A percentile compares a stretch with the other conserved stretches of the same genome.
Conservation (phyloP, 2,329 filamentous ascomycete genomes). For the Chalaropsis ovoidea region DNA sequence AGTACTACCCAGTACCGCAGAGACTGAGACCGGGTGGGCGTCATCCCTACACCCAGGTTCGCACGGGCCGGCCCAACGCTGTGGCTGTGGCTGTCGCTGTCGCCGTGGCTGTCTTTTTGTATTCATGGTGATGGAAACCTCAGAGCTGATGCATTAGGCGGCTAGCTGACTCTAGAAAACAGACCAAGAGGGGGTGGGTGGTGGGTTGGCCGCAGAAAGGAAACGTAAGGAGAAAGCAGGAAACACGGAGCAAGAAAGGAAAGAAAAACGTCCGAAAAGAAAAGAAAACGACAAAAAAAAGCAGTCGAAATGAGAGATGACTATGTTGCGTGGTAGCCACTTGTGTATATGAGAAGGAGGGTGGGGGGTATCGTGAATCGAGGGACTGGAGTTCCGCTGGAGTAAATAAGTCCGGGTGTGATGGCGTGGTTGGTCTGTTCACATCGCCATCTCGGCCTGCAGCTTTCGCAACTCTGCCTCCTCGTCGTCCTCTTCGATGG, state of each 20-base stretch:
- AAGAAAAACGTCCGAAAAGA: background rate
- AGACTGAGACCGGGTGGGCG: background rate
- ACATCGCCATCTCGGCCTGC: slow-evolving; percentile 97
- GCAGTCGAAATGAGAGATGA: background rate
- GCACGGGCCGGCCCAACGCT: too few relatives aligned
- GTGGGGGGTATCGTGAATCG: slow-evolving; percentile 13
- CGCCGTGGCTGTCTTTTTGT: background rate
- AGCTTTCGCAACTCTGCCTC: slow-evolving; percentile 88
- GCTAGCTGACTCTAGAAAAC: slow-evolving; percentile 11
- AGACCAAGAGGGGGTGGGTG: background rate
- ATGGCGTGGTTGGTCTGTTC: slow-evolving; percentile 27
- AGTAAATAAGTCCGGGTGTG: slow-evolving; percentile 8
- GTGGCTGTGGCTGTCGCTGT: background rate
- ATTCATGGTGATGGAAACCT: background rate
- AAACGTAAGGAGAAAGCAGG: background rate
- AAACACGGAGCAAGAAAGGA: background rate
- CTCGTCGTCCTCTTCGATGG: slow-evolving; percentile 74
- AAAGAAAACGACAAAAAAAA: background rate
- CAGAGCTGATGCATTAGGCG: background rate
- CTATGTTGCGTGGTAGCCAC: background rate
- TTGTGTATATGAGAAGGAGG: slow-evolving; percentile 4
- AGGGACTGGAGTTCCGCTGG: background rate
- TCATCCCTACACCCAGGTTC: too few relatives aligned
- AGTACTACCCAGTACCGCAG: background rate
- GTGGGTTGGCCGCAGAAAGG: background rate